phyloP scores from a whole-genome alignment of 306 rosid genomes.

The Oemleria cerasiformis region DNA sequence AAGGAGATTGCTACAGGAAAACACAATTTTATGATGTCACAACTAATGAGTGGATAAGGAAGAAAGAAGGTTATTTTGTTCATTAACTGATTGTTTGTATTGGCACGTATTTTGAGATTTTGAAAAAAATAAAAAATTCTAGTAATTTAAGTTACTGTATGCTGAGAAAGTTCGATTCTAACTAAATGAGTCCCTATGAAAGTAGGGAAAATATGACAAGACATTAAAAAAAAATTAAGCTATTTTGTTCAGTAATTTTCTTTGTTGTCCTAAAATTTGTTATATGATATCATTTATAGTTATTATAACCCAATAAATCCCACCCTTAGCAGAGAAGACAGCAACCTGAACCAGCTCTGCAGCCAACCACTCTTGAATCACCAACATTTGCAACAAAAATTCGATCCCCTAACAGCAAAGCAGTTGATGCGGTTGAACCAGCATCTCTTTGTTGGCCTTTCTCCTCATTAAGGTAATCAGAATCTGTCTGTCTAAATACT shows the following conservation, averaged over 20 bases:
- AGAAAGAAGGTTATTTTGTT: not conserved
- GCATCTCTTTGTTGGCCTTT: constrained; percentile 76
- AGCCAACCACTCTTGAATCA: constrained; percentile 88
- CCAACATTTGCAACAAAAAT: constrained; percentile 91
- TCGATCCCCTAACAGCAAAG: constrained; percentile 72
- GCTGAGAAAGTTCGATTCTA: not conserved
- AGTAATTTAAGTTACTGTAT: not conserved
- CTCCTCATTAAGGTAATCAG: constrained; percentile 75
- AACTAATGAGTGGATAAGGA: not conserved
- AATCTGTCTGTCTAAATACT: constrained; percentile 78
- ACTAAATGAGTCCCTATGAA: not conserved
- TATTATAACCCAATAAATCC: constrained; percentile 23
- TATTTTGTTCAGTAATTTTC: not conserved
- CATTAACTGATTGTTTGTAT: too few species aligned
- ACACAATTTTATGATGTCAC: constrained; percentile 8
- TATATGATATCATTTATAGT: not conserved
- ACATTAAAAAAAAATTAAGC: not conserved
- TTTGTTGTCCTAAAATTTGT: not conserved
- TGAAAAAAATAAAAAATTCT: not conserved
- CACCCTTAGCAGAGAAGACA: constrained; percentile 31
- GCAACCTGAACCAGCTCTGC: constrained; percentile 86
- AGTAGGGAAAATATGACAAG: not conserved
- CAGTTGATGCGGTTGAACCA: constrained; percentile 92
- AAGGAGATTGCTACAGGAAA: constrained; percentile 64
- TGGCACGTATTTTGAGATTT: not conserved